A percentile compares a stretch with the other conserved stretches of the same genome.
Conservation (phyloP, 768 basidiomycete species). For the Neoboletus subvelutipes region DNA sequence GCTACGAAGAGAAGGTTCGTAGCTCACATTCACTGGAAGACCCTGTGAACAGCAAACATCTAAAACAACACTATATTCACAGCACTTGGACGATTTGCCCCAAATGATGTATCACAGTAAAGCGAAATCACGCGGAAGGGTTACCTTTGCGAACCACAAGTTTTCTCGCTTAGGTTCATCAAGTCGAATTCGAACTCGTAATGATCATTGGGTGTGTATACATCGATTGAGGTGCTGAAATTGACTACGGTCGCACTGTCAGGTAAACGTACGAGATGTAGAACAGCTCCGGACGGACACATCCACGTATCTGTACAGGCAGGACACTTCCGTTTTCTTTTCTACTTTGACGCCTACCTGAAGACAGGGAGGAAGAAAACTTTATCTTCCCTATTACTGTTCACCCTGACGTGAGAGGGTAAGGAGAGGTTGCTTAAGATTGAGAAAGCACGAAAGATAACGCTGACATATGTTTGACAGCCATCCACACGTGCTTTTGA, state of each 20-base stretch:
- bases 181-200: slow-evolving; percentile 71
- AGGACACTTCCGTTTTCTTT: no score
- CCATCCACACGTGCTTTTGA: no score
- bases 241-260: slow-evolving; percentile 19
- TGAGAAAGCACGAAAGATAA: neutral
- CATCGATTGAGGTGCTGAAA: neutral
- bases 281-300: slow-evolving; percentile 79
- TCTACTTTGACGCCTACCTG: neutral
- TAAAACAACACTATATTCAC: no score
- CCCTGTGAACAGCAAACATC: no score
- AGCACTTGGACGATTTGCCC: slow-evolving; percentile 72
- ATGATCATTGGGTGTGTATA: slow-evolving; percentile 57
- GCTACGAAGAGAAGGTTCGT: no score
- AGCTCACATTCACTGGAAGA: no score
- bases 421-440: neutral
- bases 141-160: neutral
- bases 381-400: slow-evolving; percentile 76
- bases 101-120: slow-evolving; percentile 79
- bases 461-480: no score
- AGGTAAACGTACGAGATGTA: no score
- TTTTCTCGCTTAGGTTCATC: slow-evolving; percentile 27
- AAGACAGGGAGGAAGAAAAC: slow-evolving; percentile 53
- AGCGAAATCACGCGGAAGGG: slow-evolving; percentile 6
- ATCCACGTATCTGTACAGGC: slow-evolving; percentile 68
- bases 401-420: no score